Base-by-base conservation (phyloP, 148 eudicot genomes). In the Oxyria digyna region DNA sequence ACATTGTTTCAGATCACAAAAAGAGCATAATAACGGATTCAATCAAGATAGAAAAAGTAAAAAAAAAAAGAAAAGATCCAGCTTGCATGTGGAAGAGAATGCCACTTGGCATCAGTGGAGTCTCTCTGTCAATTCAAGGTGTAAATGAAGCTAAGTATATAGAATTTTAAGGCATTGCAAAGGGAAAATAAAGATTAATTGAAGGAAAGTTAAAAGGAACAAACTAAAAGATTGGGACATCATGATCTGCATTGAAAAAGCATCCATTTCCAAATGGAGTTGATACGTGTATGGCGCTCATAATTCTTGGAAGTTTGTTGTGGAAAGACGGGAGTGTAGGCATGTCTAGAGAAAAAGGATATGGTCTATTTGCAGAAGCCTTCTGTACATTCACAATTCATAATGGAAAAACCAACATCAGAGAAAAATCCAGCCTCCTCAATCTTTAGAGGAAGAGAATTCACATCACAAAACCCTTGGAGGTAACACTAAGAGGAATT, bases 121-220 rank as follows among this genome's bases (percentile, higher is more conserved):
- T 42, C 68, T 73, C 85, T 77, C 86, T 83, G 81, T 31, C 69
- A 68, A 70, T 68, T 24, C 63, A 55, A 17, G 27, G 68, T 8
- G 14, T 49, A 29, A 32, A 69, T 37, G 33, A 48, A 64, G 43
- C 68, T 64, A 35, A 33, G 42, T 14, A 68, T 42, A 62, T 12
- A 73, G 18, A 10, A 64, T 12, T 13, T 40, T n/a, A 40, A 67
- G 37, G 57, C 57, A 49, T 9, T 11, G 5, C 52, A 68, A 12
- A 21, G 1, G 57, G 14, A 1, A 68, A 38, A 38, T 18, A 29
- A 68, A 11, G 20, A 42, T 41, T 15, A 41, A n/a, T 6, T 46
- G n/a, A 27, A 7, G 12, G 17, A 14, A 27, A 26, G 12, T 17
- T 27, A 31, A 4, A 15, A 17, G 13, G 13, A 35, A 38, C 27